These are phyloP conservation scores for Malus fusca DNA, from an alignment of 306 rosid genomes.

Conservation along the genomic window DNA sequence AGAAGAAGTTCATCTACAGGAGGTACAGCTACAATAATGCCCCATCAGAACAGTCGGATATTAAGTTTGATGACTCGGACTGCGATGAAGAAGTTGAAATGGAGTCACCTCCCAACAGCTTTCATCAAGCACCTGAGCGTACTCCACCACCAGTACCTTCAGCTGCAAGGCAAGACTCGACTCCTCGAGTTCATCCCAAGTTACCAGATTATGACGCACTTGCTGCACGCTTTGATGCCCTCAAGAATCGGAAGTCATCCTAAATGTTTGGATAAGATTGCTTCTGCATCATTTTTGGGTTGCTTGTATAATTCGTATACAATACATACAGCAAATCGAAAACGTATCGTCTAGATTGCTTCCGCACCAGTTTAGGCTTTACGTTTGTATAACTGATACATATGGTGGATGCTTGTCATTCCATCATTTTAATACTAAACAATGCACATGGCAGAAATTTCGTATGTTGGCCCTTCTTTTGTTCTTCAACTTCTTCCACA, in stretches of 20 bases:
- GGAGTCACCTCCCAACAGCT: conserved; percentile 34
- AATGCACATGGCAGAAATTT: not conserved
- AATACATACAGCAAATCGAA: conserved; percentile 14
- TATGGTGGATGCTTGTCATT: conserved; percentile 9
- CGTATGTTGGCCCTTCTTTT: not conserved
- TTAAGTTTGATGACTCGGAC: conserved; percentile 79
- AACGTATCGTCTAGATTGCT: conserved; percentile 13
- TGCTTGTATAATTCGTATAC: conserved; percentile 10
- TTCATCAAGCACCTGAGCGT: conserved; percentile 41
- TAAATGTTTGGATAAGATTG: not conserved
- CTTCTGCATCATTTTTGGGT: not conserved
- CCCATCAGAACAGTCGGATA: conserved; percentile 45
- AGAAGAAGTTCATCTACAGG: conserved; percentile 30
- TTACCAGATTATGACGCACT: conserved; percentile 82
- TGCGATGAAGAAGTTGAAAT: conserved; percentile 62
- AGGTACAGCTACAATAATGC: conserved; percentile 68
- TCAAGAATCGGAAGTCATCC: conserved; percentile 54
- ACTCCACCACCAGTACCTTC: conserved; percentile 57
- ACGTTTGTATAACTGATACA: not conserved
- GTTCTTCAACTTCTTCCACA: not conserved
- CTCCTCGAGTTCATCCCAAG: conserved; percentile 61
- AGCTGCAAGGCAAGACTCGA: conserved; percentile 27
- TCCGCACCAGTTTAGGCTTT: not conserved
- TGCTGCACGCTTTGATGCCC: conserved; percentile 84
- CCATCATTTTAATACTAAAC: conserved; percentile 13